Conservation (phyloP, 148 eudicot species). For the Rhododendron mucronatum region DNA sequence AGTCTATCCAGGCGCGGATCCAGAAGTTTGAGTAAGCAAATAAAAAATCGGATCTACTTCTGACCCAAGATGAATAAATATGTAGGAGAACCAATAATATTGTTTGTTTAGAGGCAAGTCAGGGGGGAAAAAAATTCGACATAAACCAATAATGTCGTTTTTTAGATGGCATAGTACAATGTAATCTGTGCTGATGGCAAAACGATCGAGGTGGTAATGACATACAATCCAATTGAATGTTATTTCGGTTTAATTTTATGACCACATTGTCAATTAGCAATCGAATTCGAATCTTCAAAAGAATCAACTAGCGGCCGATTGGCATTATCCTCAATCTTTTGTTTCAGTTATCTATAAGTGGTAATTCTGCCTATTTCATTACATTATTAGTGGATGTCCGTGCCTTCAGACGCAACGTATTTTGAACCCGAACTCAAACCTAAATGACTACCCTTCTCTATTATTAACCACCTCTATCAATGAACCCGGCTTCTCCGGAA, state of each 20-base stretch:
- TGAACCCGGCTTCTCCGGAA: no score
- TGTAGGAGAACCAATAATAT: not conserved
- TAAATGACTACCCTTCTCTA: no score
- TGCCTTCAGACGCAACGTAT: no score
- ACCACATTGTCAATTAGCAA: not conserved
- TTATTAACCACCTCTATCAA: no score
- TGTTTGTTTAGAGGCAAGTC: not conserved
- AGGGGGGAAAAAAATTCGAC: not conserved
- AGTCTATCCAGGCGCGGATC: not conserved
- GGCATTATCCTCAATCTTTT: not conserved
- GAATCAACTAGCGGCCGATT: not conserved
- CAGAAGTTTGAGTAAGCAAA: not conserved
- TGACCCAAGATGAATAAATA: not conserved
- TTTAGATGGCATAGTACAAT: not conserved
- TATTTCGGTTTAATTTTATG: not conserved
- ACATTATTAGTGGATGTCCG: no score
- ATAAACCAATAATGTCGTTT: not conserved
- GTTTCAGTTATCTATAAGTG: not conserved
- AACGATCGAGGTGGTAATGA: not conserved
- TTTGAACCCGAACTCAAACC: no score
- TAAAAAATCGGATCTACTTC: not conserved
- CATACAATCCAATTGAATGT: not conserved
- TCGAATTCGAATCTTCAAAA: not conserved
- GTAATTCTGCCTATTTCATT: no score
- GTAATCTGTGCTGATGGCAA: not conserved